These are phyloP conservation scores for Mrakiaceae sp. DNA, from an alignment of 1,284 basidiomycete species.

Conservation along the genomic window DNA sequence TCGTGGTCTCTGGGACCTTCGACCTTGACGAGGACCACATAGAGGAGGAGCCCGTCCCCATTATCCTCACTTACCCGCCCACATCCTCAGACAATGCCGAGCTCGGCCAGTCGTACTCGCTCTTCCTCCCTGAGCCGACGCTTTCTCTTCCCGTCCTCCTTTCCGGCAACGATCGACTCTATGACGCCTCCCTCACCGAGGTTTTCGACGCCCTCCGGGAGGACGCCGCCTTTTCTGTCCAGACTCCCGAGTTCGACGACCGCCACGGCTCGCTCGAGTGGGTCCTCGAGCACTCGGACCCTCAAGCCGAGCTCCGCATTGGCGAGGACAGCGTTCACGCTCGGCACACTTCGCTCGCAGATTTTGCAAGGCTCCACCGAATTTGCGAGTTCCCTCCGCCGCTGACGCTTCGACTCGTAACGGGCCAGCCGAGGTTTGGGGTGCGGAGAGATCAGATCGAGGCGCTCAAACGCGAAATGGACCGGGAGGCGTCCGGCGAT, in stretches of 20 bases:
- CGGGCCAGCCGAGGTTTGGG: conserved; percentile 9
- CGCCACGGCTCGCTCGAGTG: conserved; percentile 12
- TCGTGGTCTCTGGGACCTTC: too few relatives aligned
- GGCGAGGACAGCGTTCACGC: conserved; percentile 16
- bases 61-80: too few relatives aligned
- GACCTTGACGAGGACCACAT: too few relatives aligned
- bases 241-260: background rate
- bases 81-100: too few relatives aligned
- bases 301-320: background rate
- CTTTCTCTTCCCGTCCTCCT: too few relatives aligned
- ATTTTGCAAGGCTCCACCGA: conserved; percentile 12
- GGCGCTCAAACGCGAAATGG: background rate
- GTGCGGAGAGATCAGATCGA: conserved; percentile 12
- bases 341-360: background rate
- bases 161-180: background rate
- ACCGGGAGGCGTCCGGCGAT: background rate
- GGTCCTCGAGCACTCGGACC: conserved; percentile 13
- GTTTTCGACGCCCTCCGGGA: conserved; percentile 12
- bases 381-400: conserved; percentile 13
- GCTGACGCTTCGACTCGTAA: conserved; percentile 4
- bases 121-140: too few relatives aligned
- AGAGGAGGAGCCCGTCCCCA: too few relatives aligned
- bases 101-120: too few relatives aligned
- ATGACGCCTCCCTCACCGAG: background rate
- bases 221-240: conserved; percentile 12